A percentile compares a stretch with the other conserved stretches of the same genome.
phyloP scores from a whole-genome alignment of 1,139 yeast genomes.

The Meyerozyma athensensis region DNA sequence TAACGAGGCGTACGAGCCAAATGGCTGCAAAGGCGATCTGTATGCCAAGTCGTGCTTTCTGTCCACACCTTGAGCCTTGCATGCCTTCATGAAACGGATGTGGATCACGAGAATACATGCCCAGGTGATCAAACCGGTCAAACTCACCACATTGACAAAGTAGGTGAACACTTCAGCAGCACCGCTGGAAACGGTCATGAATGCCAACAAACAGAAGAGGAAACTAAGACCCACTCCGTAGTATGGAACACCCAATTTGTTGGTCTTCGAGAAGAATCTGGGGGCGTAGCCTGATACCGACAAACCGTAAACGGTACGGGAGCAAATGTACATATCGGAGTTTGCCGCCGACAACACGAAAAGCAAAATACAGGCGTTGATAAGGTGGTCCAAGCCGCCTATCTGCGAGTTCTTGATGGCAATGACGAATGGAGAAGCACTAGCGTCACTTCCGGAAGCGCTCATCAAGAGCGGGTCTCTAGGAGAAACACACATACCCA shows the following conservation, averaged over 20 bases:
- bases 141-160: constrained; percentile 25
- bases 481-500: constrained; percentile 75
- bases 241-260: constrained; percentile 62
- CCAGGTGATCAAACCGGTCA: constrained; percentile 28
- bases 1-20: constrained; percentile 56
- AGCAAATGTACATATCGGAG: constrained; percentile 46
- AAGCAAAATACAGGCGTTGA: constrained; percentile 41
- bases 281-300: constrained; percentile 44
- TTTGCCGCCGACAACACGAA: constrained; percentile 46
- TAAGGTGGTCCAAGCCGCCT: constrained; percentile 40
- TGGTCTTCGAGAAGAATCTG: constrained; percentile 48
- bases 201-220: constrained; percentile 26
- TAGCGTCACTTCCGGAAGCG: constrained; percentile 46
- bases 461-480: constrained; percentile 52
- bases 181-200: constrained; percentile 23
- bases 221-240: constrained; percentile 34
- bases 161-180: constrained; percentile 22
- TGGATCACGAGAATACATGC: constrained; percentile 45
- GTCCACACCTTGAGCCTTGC: constrained; percentile 49
- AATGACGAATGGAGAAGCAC: constrained; percentile 73
- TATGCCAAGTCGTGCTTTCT: constrained; percentile 46
- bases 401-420: constrained; percentile 44
- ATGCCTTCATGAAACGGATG: constrained; percentile 58
- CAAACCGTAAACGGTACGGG: constrained; percentile 42
- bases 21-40: constrained; percentile 64